A percentile compares a stretch with the other conserved stretches of the same genome.
These are phyloP conservation scores for Solanum sparsipilum DNA, from an alignment of 257 asterid genomes.

Conservation along the genomic window DNA sequence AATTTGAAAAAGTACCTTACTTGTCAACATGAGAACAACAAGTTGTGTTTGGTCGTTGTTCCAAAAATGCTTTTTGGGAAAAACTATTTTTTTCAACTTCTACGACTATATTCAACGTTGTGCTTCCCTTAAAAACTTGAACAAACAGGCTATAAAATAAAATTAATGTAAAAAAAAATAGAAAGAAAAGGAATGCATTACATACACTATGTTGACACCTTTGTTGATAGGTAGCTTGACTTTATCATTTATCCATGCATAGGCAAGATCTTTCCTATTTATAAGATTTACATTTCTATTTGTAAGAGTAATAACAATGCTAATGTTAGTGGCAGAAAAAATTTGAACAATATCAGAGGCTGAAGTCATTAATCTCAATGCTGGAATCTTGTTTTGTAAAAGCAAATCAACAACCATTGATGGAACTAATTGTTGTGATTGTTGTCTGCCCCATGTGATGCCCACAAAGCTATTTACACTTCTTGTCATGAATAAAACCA, in stretches of 20 bases:
- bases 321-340: background rate
- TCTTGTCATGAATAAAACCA: background rate
- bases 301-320: background rate
- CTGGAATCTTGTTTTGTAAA: background rate
- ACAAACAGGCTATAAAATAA: background rate
- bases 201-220: background rate
- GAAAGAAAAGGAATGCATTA: background rate
- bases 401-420: background rate
- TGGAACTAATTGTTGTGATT: background rate
- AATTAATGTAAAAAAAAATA: background rate
- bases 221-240: background rate
- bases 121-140: background rate
- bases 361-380: slow-evolving; percentile 5
- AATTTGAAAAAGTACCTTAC: too few species aligned
- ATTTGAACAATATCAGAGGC: background rate
- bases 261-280: background rate
- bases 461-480: slow-evolving; percentile 9
- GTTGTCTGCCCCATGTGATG: slow-evolving; percentile 19
- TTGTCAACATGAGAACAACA: background rate
- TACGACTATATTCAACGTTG: background rate
- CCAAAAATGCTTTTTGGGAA: background rate
- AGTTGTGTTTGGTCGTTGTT: background rate
- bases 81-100: background rate
- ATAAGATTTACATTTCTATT: background rate
- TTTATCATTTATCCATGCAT: background rate